phyloP scores from a whole-genome alignment of 2,329 filamentous ascomycete genomes.

The Elsinoe ampelina region DNA sequence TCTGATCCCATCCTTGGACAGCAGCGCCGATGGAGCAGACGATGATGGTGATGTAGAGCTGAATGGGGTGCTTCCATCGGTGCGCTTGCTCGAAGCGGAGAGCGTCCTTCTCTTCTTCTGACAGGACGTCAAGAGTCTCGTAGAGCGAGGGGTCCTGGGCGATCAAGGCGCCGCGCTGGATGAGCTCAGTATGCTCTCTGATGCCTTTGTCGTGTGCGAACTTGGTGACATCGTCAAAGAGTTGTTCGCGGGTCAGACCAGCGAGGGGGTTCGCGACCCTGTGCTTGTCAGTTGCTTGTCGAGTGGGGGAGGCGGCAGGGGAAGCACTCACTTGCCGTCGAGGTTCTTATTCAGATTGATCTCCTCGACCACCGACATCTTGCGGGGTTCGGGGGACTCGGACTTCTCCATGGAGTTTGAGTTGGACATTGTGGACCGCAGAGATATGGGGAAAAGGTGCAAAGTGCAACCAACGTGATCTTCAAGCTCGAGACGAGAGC shows the following conservation, averaged over 20 bases:
- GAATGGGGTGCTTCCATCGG: constrained; percentile 54
- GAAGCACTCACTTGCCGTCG: constrained; percentile 4
- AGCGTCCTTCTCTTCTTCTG: constrained; percentile 48
- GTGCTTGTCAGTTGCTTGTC: constrained; percentile 4
- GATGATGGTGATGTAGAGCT: constrained; percentile 56
- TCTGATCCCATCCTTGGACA: constrained; percentile 54
- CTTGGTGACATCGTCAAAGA: constrained; percentile 48
- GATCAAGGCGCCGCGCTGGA: constrained; percentile 62
- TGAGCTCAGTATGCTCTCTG: constrained; percentile 46
- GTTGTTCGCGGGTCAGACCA: constrained; percentile 42
- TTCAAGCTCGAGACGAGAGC: not conserved
- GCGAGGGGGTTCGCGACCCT: constrained; percentile 50
- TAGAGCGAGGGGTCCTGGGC: constrained; percentile 58
- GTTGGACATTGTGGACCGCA: not conserved
- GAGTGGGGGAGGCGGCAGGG: constrained; percentile 4
- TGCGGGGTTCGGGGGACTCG: not conserved
- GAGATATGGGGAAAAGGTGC: not conserved
- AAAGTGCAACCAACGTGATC: not conserved
- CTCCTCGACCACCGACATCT: constrained; percentile 3
- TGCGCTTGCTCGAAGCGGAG: constrained; percentile 54
- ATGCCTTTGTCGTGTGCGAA: constrained; percentile 55
- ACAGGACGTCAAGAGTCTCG: constrained; percentile 53
- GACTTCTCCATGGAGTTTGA: not conserved
- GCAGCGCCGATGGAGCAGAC: constrained; percentile 61
- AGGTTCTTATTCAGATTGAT: constrained; percentile 8